Base-by-base conservation (phyloP, 805 yeast genomes). In the Zygosaccharomyces siamensis region DNA sequence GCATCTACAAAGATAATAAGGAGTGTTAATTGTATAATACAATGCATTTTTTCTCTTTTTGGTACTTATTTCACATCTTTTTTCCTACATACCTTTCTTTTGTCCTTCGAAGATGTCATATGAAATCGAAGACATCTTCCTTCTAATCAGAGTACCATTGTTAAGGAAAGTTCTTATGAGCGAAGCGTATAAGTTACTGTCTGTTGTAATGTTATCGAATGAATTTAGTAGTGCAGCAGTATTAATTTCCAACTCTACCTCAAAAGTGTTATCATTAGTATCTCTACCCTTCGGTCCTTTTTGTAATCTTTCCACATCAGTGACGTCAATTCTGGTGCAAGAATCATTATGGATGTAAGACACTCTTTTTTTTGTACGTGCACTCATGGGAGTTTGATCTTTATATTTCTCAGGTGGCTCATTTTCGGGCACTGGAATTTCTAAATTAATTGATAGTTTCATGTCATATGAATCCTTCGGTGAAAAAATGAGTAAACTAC, bases 391-490 rank as follows among this genome's bases (percentile, higher is more conserved):
- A 49, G 75, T 70, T 61, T 76, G 72, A 59, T 76, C 70, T 62
- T 73, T 72, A 66, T 78, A 60, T 72, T 75, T 68, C 77, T 63
- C 83, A 57, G 70, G 82, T 66, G 62, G 79, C 67, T 69, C 81
- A 30, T 78, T 75, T 21, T 79, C 77, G 4, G 70, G 62, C 10
- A 68, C 68, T 0, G 96, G 96, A 50, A 83, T 64, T 78, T 89
- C 97, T 26, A 86, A 67, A 33, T 88, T 80, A 54, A 90, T 69
- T 5, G 95, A 82, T 32, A 89, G 70, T 57, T 95, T 76, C 56
- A 84, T 72, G 67, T 89, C 97, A 62, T 82, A 83, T 66, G 81
- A 74, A 28, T 86, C 79, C 54, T 86, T 83, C 3, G 97, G 97
- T 47, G 84, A 77, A 59, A 79, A 82, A 18, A 89, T 72, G 58